Conservation (phyloP, 441 rosid species). For the Populus hybrid region DNA sequence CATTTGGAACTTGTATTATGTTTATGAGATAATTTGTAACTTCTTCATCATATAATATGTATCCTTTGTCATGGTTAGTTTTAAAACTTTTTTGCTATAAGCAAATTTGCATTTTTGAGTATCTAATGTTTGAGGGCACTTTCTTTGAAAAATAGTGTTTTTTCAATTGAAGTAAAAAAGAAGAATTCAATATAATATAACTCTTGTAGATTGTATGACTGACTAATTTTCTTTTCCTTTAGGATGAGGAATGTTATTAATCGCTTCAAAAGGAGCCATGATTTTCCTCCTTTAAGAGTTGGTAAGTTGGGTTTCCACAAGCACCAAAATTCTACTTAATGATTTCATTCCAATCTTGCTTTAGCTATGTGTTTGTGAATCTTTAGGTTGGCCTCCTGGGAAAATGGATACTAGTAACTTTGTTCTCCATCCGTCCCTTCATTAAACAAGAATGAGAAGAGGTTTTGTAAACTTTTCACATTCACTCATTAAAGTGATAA, state of each 20-base stretch:
- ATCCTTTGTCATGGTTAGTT: neutral
- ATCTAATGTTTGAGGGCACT: neutral
- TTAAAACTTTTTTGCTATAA: neutral
- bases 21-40: too few species aligned
- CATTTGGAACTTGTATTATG: too few species aligned
- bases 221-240: conserved; percentile 15
- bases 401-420: conserved; percentile 69
- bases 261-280: conserved; percentile 77
- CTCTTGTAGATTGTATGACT: neutral
- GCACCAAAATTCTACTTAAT: neutral
- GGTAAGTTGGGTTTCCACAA: conserved; percentile 42
- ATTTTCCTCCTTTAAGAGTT: conserved; percentile 90
- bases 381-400: conserved; percentile 84
- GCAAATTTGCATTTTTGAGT: neutral
- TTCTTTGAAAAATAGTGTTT: neutral
- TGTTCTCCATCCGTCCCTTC: conserved; percentile 77
- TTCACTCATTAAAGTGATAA: neutral
- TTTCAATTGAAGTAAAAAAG: neutral
- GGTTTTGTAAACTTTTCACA: conserved; percentile 34
- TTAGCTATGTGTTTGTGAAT: conserved; percentile 3
- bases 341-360: neutral
- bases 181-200: too few species aligned
- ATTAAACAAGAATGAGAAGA: conserved; percentile 69
- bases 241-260: conserved; percentile 91
- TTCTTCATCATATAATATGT: too few species aligned